Evolutionary conservation across 805 yeast genomes (phyloP), one percentile per base, ranked within the genome.

Genomic region (Sungouiozyma intestinalis): DNA sequence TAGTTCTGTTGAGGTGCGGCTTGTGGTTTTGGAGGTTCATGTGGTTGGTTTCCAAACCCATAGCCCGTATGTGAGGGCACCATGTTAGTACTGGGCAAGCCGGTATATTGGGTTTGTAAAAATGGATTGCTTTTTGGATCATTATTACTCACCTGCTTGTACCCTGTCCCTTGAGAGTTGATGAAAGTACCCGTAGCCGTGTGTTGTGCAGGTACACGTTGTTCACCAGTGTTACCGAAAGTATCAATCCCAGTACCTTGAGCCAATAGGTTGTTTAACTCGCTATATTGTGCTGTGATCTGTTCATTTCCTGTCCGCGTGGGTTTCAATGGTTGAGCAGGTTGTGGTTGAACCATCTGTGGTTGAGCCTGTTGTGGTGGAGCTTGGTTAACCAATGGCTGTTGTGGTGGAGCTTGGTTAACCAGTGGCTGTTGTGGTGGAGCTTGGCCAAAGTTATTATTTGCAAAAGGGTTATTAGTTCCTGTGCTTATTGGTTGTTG

Each of bases 221-320:
- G 52, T 14, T 60, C 59, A 38, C 66, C 64, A 3, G 59, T 58
- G 42, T 60, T 63, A 50, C 68, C 66, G 62, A 85, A 92, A 0
- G 97, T 88, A 65, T 88, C 98, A 44, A 86, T 69, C 27, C 95
- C 97, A 0, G 95, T 85, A 21, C 95, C 97, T 36, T 77, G 75
- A 11, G 92, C 85, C 49, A 90, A 68, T 42, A 88, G 69, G 41
- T 74, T 73, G 65, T 87, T 87, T 56, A 90, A 73, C 46, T 84
- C 88, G 47, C 86, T 68, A 71, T 75, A 64, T 55, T 74, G 69
- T 36, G 75, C 76, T 46, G 76, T 72, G 54, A 77, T 71, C 44
- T 64, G 67, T 53, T 73, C 74, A 20, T 73, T 68, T 14, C 81
- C 81, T 1, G 81, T 74, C 40, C 69, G 62, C 3, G 69, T 67